These are phyloP conservation scores for Tetratostichococcus sp. DNA, from an alignment of 139 green algal genomes.

Conservation along the genomic window DNA sequence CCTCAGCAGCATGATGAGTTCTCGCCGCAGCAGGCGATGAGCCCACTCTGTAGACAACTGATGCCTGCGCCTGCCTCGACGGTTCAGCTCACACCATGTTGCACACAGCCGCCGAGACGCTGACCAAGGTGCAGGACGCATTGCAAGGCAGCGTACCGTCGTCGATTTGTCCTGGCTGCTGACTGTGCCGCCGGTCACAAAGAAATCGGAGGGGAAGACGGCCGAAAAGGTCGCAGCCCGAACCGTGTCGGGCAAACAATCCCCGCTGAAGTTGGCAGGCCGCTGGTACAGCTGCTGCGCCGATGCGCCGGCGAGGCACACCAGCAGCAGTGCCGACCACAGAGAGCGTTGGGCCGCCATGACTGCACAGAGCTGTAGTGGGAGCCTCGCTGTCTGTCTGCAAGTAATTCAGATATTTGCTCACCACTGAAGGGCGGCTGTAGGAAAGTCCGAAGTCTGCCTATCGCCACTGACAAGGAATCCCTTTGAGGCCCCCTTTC, in stretches of 20 bases:
- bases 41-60: neutral
- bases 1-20: too few relatives aligned
- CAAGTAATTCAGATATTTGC: too few relatives aligned
- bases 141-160: neutral
- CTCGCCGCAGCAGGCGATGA: neutral
- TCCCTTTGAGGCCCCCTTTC: too few relatives aligned
- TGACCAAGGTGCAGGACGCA: too few relatives aligned
- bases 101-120: too few relatives aligned
- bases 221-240: neutral
- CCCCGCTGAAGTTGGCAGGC: neutral
- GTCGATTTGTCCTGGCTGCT: neutral
- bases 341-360: too few relatives aligned
- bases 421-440: too few relatives aligned
- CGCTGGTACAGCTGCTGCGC: neutral
- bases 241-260: neutral
- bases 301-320: neutral
- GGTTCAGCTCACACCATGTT: neutral
- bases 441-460: too few relatives aligned
- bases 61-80: neutral
- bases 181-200: neutral
- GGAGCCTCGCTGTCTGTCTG: too few relatives aligned
- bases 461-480: too few relatives aligned
- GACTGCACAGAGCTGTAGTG: too few relatives aligned
- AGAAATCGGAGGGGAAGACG: neutral
- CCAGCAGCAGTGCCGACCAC: neutral